A percentile compares a stretch with the other conserved stretches of the same genome.
Conservation (phyloP, 2,329 filamentous ascomycete genomes). For the Verticillium nubilum region DNA sequence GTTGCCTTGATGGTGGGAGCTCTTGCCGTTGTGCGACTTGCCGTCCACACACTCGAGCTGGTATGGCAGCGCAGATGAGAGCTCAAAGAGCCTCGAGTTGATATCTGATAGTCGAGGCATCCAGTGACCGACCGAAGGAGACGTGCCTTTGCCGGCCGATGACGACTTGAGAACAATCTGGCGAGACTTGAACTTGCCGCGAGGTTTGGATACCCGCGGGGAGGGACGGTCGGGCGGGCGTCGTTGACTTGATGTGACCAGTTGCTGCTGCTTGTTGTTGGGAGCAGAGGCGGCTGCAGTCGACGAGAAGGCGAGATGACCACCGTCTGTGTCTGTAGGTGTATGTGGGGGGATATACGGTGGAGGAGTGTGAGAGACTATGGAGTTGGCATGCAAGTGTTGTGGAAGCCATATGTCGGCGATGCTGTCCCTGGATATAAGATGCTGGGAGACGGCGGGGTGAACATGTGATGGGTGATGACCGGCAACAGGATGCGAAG, state of each 20-base stretch:
- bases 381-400: background rate
- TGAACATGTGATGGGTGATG: slow-evolving; percentile 22
- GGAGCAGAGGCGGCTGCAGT: background rate
- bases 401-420: slow-evolving; percentile 8
- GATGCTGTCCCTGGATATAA: slow-evolving; percentile 8
- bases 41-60: slow-evolving; percentile 14
- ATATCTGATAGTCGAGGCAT: slow-evolving; percentile 33
- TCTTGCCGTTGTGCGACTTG: background rate
- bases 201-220: background rate
- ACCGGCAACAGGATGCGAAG: background rate
- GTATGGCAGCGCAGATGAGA: slow-evolving; percentile 26
- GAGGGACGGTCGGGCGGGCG: background rate
- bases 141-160: background rate
- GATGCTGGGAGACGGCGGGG: slow-evolving; percentile 5
- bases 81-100: slow-evolving; percentile 30
- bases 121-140: slow-evolving; percentile 20
- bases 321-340: background rate
- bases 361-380: background rate
- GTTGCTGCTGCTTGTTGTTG: background rate
- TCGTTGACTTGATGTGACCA: background rate
- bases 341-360: background rate
- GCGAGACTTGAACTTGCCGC: slow-evolving; percentile 13
- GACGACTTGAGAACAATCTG: slow-evolving; percentile 23
- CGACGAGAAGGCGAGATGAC: background rate
- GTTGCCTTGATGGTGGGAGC: background rate